Conservation (phyloP, 1,284 basidiomycete species). For the Microbotryum scabiosae region DNA sequence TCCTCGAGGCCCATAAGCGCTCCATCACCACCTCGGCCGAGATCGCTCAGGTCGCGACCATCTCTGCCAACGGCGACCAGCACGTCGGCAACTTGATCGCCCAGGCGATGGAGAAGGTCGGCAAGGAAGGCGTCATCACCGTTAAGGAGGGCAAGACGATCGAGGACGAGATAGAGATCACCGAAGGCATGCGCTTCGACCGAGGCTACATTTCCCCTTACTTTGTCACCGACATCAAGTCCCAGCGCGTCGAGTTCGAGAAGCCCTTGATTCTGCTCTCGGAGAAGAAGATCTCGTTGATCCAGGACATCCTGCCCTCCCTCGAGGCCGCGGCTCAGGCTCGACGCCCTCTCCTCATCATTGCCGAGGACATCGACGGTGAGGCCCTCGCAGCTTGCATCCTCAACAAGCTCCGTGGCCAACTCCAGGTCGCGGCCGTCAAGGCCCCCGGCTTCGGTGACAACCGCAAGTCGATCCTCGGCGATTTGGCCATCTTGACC, state of each 20-base stretch:
- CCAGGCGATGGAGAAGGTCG: slow-evolving; percentile 99
- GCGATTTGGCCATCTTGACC: slow-evolving; percentile 92
- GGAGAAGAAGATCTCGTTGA: slow-evolving; percentile 95
- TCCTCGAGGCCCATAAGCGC: slow-evolving; percentile 81
- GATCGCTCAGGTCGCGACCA: slow-evolving; percentile 91
- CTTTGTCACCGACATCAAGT: slow-evolving; percentile 98
- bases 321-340: slow-evolving; percentile 86
- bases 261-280: slow-evolving; percentile 88
- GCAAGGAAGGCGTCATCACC: slow-evolving; percentile 99
- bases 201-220: slow-evolving; percentile 97
- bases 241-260: slow-evolving; percentile 92
- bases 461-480: slow-evolving; percentile 96
- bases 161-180: slow-evolving; percentile 96
- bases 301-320: slow-evolving; percentile 91
- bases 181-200: slow-evolving; percentile 99
- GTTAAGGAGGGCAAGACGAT: slow-evolving; percentile 95
- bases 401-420: slow-evolving; percentile 96
- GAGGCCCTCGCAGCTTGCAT: slow-evolving; percentile 96
- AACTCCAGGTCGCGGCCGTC: slow-evolving; percentile 83
- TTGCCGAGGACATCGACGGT: slow-evolving; percentile 95
- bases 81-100: slow-evolving; percentile 94
- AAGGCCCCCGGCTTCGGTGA: slow-evolving; percentile 97
- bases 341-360: slow-evolving; percentile 86
- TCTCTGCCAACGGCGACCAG: slow-evolving; percentile 92
- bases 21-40: slow-evolving; percentile 94